phyloP scores from a whole-genome alignment of 108 stramenopile species.

The Hondaea fermentalgiana region DNA sequence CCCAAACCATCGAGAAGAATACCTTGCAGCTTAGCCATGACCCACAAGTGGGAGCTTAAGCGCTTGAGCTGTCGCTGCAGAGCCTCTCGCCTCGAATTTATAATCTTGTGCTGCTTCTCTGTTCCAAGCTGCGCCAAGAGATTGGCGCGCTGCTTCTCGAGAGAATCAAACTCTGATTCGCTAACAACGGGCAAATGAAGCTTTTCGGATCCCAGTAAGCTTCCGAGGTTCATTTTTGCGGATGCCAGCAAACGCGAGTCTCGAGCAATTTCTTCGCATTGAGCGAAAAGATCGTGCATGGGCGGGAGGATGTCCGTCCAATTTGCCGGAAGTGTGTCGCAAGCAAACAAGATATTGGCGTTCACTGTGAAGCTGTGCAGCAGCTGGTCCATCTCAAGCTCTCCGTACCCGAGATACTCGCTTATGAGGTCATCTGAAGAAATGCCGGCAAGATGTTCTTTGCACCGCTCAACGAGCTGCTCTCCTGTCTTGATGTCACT shows the following conservation, averaged over 20 bases:
- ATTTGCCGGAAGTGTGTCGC: not conserved
- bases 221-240: not conserved
- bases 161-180: not conserved
- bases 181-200: not conserved
- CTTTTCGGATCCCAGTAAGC: not conserved
- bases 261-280: not conserved
- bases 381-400: constrained; percentile 8
- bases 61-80: not conserved
- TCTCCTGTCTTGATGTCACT: not conserved
- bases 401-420: not conserved
- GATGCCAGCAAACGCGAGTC: not conserved
- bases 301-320: not conserved
- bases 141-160: not conserved
- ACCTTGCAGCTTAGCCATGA: not conserved
- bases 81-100: not conserved
- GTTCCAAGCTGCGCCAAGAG: not conserved
- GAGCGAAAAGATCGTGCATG: not conserved
- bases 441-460: not conserved
- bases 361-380: not conserved
- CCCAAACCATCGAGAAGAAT: not conserved
- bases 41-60: not conserved
- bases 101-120: not conserved
- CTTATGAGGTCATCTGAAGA: not conserved
- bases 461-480: not conserved
- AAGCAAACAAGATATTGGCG: not conserved